Base-by-base conservation (phyloP, 306 rosid genomes). In the Dalbergia oliveri region DNA sequence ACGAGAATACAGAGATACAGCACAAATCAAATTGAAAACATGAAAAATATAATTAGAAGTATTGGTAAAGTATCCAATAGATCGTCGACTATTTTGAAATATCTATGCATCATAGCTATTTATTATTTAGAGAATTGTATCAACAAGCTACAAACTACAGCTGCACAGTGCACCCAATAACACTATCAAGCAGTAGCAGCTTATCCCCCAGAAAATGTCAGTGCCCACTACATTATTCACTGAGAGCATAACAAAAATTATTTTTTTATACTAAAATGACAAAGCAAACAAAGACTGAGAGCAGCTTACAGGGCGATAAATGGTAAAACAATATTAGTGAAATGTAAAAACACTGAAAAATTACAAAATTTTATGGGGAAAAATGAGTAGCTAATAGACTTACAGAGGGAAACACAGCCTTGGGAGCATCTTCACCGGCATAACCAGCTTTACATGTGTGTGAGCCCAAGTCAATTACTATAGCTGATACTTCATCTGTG, bases 391-490 rank as follows among this genome's bases (percentile, higher is more conserved):
- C 8, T 11, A 83, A 62, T 37, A 58, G 85, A 69, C 96, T 73
- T 82, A 95, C 99, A 11, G 99, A 91, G 10, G 97, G 98, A 81
- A 95, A 95, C 65, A 95, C 98, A 34, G 99, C 99, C 86, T 95
- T 93, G 43, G 99, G 99, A 21, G 94, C 98, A 89, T 95, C 99
- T 84, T 95, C 99, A 44, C 99, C 99, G 1, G 99, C 99, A 59
- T 91, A 91, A 82, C 98, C 99, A 23, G 98, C 99, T 84, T 95
- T 95, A 86, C 98, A 95, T 5, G 98, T 95, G 88, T 93, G 99
- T 41, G 98, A 91, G 47, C 99, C 99, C 77, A 93, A 79, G 86
- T 95, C 99, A 80, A 95, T 41, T 33, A 95, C 97, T 26, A 95
- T 87, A 51, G 99, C 99, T 21, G 99, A 95, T 12, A 93, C 99